Conservation (phyloP, 2,329 filamentous ascomycete species). For the Truncatella angustata region DNA sequence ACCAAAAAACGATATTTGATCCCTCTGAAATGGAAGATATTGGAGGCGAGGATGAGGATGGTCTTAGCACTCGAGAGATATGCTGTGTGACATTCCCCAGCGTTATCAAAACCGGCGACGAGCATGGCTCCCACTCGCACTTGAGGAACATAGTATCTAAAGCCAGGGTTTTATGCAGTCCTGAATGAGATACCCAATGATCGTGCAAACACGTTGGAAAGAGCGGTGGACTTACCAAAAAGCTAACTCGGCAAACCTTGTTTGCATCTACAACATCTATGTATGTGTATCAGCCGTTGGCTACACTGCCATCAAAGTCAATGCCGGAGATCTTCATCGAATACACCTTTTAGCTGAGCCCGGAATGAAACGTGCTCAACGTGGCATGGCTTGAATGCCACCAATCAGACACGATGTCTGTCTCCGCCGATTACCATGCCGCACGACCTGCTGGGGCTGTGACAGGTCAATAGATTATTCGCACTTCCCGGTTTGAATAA, state of each 20-base stretch:
- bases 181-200: slow-evolving; percentile 34
- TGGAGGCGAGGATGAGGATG: slow-evolving; percentile 60
- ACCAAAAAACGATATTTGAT: slow-evolving; percentile 57
- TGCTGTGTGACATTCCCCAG: slow-evolving; percentile 64
- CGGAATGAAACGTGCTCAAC: no score
- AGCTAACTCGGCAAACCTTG: background rate
- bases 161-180: slow-evolving; percentile 61
- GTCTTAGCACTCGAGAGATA: slow-evolving; percentile 50
- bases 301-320: background rate
- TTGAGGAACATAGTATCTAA: slow-evolving; percentile 64
- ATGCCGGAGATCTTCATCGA: no score
- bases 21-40: slow-evolving; percentile 63
- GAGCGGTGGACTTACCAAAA: slow-evolving; percentile 4
- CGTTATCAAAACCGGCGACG: slow-evolving; percentile 63
- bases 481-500: no score
- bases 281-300: background rate
- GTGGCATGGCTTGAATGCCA: no score
- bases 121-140: slow-evolving; percentile 59
- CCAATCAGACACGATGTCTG: no score
- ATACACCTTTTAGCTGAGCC: no score
- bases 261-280: background rate
- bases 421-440: no score
- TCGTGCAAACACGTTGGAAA: background rate
- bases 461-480: no score
- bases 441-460: no score